Base-by-base conservation (phyloP, 2,329 filamentous ascomycete genomes). In the Chaetomiaceae sp. region DNA sequence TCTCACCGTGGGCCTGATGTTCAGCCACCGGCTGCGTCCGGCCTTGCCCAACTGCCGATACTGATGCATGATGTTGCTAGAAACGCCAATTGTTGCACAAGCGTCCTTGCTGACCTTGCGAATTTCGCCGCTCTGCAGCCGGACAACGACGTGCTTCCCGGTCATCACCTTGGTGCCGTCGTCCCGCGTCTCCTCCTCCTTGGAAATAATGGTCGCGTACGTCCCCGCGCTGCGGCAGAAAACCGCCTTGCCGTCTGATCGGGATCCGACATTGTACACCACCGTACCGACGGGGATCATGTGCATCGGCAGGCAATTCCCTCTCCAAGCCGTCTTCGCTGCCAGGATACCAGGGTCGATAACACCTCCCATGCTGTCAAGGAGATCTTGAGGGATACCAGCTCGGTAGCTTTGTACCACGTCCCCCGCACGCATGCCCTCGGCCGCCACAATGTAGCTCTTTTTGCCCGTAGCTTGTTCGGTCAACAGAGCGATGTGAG, bases 191-290 rank as follows among this genome's bases (percentile, higher is more conserved):
- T 85, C 83, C 62, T 94, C 89, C 51, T 95, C 90, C 74, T 96
- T 97, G 63, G 90, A 86, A 43, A 96, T 81, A 13, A 99, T 84
- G 2, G 89, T 86, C 20, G 89, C 94, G 66, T 90, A 91, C 9
- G 94, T 97, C 41, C 94, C 94, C 2, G 95, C 94, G 68, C 90
- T 95, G 58, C 94, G 86, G 69, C 94, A 99, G 69, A 99, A 94
- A 18, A 96, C 90, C 13, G 88, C 94, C 11, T 84, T 82, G 21
- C 86, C 82, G 54, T 85, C 85, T 29, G 81, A 79, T 4, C 84
- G 78, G 23, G 86, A 89, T 11, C 92, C 92, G 30, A 99, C 85
- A 61, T 92, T 94, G 77, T 87, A 96, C 47, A 99, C 84, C 37
- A 90, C 82, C 2, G 90, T 96, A n/a, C 94, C 92, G 34, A 96